phyloP scores from a whole-genome alignment of 768 basidiomycete species.

The Auricularia cornea region DNA sequence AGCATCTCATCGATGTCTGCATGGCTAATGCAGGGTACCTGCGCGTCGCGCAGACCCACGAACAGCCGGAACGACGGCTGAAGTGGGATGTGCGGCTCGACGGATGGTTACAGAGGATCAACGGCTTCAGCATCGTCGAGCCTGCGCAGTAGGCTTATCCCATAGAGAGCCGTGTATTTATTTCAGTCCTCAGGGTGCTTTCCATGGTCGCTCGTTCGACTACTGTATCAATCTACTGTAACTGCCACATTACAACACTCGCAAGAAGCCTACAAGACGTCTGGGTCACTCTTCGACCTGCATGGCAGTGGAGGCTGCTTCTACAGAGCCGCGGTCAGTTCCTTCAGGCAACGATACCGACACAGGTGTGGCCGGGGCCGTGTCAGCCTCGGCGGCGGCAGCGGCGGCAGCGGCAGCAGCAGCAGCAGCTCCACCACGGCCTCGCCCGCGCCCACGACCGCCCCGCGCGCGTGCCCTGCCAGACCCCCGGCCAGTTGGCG shows the following conservation, averaged over 20 bases:
- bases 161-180: background rate
- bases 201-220: too few species aligned
- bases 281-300: background rate
- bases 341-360: background rate
- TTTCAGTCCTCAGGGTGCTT: background rate
- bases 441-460: conserved; percentile 24
- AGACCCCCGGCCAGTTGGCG: conserved; percentile 4
- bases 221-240: background rate
- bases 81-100: background rate
- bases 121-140: background rate
- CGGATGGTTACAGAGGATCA: background rate
- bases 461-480: conserved; percentile 4
- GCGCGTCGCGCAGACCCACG: background rate
- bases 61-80: background rate
- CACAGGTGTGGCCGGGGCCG: background rate
- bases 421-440: conserved; percentile 19
- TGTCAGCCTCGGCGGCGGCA: conserved; percentile 6
- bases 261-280: background rate
- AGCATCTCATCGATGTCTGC: background rate
- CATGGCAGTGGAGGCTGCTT: background rate
- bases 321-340: background rate
- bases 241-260: background rate
- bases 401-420: conserved; percentile 13
- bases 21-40: background rate
- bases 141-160: background rate